Percentiles rank a stretch among this genome's conserved stretches.
phyloP scores from a whole-genome alignment of 2,329 filamentous ascomycete genomes.

The Apiospora aurea region DNA sequence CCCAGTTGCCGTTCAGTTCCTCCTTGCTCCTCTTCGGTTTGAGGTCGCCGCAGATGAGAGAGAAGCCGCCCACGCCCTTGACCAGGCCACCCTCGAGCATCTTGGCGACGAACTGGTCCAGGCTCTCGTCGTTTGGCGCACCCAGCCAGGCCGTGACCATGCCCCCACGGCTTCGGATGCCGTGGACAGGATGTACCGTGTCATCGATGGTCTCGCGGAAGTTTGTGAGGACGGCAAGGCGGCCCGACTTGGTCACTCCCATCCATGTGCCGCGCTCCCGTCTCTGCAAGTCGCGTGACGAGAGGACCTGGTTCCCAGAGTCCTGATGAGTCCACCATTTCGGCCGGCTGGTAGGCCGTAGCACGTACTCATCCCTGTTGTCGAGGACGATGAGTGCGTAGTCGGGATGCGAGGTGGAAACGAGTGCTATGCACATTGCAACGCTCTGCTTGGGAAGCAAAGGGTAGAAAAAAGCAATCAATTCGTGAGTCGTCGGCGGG shows the following conservation, averaged over 20 bases:
- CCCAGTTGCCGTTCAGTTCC: constrained; percentile 28
- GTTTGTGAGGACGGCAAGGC: constrained; percentile 71
- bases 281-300: constrained; percentile 67
- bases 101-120: constrained; percentile 57
- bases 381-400: constrained; percentile 79
- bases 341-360: constrained; percentile 68
- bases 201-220: constrained; percentile 65
- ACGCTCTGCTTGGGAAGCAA: neutral
- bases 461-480: neutral
- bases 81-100: constrained; percentile 61
- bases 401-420: constrained; percentile 77
- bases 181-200: constrained; percentile 59
- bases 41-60: constrained; percentile 70
- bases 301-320: constrained; percentile 58
- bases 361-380: constrained; percentile 78
- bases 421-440: constrained; percentile 78
- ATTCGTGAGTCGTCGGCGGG: neutral
- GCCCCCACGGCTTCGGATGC: constrained; percentile 64
- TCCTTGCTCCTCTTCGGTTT: constrained; percentile 37
- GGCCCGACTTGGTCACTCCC: constrained; percentile 65
- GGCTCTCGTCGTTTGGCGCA: constrained; percentile 53
- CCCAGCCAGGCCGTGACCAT: constrained; percentile 71
- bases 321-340: constrained; percentile 66
- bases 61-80: constrained; percentile 71
- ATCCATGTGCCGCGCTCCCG: constrained; percentile 71